A percentile compares a stretch with the other conserved stretches of the same genome.
These are phyloP conservation scores for Sporothrix humicola DNA, from an alignment of 2,329 filamentous ascomycete species.

Conservation along the genomic window DNA sequence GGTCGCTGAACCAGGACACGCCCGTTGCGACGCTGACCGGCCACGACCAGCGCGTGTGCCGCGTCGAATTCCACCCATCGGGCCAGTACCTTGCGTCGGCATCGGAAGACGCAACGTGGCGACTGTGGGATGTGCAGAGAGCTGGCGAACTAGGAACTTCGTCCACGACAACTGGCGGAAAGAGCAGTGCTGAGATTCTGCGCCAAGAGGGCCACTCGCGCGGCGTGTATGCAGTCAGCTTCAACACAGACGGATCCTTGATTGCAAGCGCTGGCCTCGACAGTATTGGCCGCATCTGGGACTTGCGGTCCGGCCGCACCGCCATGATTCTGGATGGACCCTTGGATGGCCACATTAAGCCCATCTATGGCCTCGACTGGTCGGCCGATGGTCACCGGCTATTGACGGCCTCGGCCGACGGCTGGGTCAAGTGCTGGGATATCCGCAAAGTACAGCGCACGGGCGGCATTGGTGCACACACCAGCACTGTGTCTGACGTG, in stretches of 20 bases:
- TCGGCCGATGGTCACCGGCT: slow-evolving; percentile 88
- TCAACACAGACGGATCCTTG: slow-evolving; percentile 89
- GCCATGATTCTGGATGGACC: slow-evolving; percentile 95
- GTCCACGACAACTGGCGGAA: too few species aligned
- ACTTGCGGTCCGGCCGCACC: slow-evolving; percentile 86
- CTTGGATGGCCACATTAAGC: slow-evolving; percentile 79
- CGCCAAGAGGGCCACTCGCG: slow-evolving; percentile 94
- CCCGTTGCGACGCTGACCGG: slow-evolving; percentile 82
- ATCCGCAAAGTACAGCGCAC: slow-evolving; percentile 83
- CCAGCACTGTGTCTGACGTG: slow-evolving; percentile 87
- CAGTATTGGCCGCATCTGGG: slow-evolving; percentile 94
- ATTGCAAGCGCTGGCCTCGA: slow-evolving; percentile 92
- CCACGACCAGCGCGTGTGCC: slow-evolving; percentile 84
- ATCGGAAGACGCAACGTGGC: slow-evolving; percentile 95
- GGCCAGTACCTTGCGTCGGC: slow-evolving; percentile 89
- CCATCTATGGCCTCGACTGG: slow-evolving; percentile 94
- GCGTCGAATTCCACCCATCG: slow-evolving; percentile 93
- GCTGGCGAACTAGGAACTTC: slow-evolving; percentile 64
- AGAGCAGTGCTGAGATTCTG: slow-evolving; percentile 55
- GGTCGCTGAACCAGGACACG: slow-evolving; percentile 86
- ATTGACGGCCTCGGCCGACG: slow-evolving; percentile 88
- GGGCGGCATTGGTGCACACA: slow-evolving; percentile 88
- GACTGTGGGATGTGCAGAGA: slow-evolving; percentile 90
- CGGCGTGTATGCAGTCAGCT: slow-evolving; percentile 87
- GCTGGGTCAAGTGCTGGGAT: slow-evolving; percentile 98